These are phyloP conservation scores for Sclerotinia spermophila DNA, from an alignment of 2,329 filamentous ascomycete genomes.

Conservation along the genomic window DNA sequence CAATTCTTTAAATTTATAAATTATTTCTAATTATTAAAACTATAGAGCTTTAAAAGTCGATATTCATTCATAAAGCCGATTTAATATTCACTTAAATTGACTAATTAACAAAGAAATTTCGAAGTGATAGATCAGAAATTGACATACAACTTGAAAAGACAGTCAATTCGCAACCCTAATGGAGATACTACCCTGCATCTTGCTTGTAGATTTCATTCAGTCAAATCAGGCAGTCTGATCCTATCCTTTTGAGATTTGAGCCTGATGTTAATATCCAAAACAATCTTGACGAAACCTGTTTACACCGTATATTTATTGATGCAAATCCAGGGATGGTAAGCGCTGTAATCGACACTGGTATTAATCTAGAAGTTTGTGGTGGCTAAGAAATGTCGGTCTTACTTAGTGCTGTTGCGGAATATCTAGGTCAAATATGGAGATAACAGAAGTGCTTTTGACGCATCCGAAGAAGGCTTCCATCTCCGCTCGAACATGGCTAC, in stretches of 20 bases:
- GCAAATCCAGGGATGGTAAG: background rate
- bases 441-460: background rate
- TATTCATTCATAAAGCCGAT: too few species aligned
- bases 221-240: accelerated
- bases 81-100: too few species aligned
- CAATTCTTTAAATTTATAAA: too few species aligned
- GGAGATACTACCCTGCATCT: slow-evolving; percentile 21
- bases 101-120: too few species aligned
- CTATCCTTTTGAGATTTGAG: background rate
- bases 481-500: background rate
- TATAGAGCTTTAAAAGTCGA: too few species aligned
- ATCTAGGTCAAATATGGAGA: too few species aligned
- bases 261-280: slow-evolving; percentile 8
- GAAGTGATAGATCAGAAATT: too few species aligned
- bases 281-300: background rate
- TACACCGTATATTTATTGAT: background rate
- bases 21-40: too few species aligned
- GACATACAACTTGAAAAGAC: too few species aligned
- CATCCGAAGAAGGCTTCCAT: background rate
- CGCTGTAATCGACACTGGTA: background rate
- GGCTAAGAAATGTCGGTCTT: background rate
- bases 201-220: background rate
- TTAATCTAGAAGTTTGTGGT: background rate
- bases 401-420: background rate
- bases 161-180: too few species aligned